These are phyloP conservation scores for Chondrus crispus DNA, from an alignment of 23 red algal genomes.

Conservation along the genomic window DNA sequence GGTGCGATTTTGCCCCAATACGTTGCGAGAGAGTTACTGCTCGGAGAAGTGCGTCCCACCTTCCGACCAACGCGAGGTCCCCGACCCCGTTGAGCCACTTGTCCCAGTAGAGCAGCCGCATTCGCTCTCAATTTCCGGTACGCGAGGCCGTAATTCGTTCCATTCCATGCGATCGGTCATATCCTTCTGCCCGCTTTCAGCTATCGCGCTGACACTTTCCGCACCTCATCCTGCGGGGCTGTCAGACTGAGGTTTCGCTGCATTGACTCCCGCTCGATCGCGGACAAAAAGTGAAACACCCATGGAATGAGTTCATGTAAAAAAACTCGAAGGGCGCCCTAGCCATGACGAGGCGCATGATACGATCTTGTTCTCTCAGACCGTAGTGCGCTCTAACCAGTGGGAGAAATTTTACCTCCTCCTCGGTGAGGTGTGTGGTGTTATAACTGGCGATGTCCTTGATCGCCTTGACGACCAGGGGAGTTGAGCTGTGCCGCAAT, in stretches of 20 bases:
- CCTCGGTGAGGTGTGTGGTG: slow-evolving; percentile 72
- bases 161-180: slow-evolving; percentile 75
- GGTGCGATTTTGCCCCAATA: too few species aligned
- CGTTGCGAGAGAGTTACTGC: too few species aligned
- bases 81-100: too few species aligned
- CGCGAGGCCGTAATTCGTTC: slow-evolving; percentile 80
- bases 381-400: slow-evolving; percentile 81
- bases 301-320: slow-evolving; percentile 92
- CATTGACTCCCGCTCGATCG: slow-evolving; percentile 78
- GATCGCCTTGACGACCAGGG: too few species aligned
- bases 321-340: slow-evolving; percentile 69
- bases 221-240: slow-evolving; percentile 36
- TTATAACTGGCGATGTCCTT: slow-evolving; percentile 10
- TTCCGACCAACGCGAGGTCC: too few species aligned
- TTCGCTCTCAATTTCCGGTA: slow-evolving; percentile 74
- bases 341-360: slow-evolving; percentile 80
- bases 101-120: too few species aligned
- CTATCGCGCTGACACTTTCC: slow-evolving; percentile 39
- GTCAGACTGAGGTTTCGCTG: slow-evolving; percentile 75
- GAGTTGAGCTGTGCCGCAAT: too few species aligned
- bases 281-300: slow-evolving; percentile 78
- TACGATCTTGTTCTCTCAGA: slow-evolving; percentile 75
- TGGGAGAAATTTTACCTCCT: slow-evolving; percentile 89
- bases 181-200: slow-evolving; percentile 47
- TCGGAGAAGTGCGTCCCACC: too few species aligned